Evolutionary conservation across 306 rosid species (phyloP), one percentile per base, ranked within the genome.

Genomic region (Cicer judaicum): DNA sequence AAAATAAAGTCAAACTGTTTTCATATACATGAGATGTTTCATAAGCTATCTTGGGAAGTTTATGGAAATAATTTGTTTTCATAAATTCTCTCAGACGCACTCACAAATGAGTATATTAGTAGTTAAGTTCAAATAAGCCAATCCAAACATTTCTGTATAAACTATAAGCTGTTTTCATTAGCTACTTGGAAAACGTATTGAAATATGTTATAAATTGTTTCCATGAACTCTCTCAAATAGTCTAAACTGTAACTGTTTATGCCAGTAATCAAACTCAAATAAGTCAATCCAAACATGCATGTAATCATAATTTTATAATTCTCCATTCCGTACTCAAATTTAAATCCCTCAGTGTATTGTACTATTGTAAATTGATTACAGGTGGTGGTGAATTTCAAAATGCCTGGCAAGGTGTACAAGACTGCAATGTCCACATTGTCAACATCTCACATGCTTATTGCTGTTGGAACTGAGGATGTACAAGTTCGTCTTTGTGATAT

Each of bases 401-500:
- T 94, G 97, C 95, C 99, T 13, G 96, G 96, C 11, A 94, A 94
- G 90, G 93, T 94, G 16, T 90, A 94, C 76, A 82, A 78, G 84
- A 86, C 92, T 69, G 96, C 99, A 61, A 92, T 94, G 97, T 94
- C 97, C 14, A 62, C 92, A 1, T n/a, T 92, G 73, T 90, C 99
- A 47, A 88, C 93, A 10, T 90, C 97, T 19, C 96, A 94, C 80
- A 94, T 84, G 93, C 87, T 94, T 44, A 85, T 94, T 61, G 99
- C 96, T 40, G 93, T 90, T 49, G 97, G 85, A 46, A 90, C 99
- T n/a, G 95, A 92, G 78, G 99, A 94, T 81, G 99, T 94, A 7
- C 99, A 94, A 70, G 99, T 94, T 70, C 96, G 97, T 67, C 97
- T 94, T 47, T 94, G 99, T 80, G 97, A 94, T 87, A 89, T 94